Base-by-base conservation (phyloP, 2,329 filamentous ascomycete genomes). In the Colletotrichum karsti region DNA sequence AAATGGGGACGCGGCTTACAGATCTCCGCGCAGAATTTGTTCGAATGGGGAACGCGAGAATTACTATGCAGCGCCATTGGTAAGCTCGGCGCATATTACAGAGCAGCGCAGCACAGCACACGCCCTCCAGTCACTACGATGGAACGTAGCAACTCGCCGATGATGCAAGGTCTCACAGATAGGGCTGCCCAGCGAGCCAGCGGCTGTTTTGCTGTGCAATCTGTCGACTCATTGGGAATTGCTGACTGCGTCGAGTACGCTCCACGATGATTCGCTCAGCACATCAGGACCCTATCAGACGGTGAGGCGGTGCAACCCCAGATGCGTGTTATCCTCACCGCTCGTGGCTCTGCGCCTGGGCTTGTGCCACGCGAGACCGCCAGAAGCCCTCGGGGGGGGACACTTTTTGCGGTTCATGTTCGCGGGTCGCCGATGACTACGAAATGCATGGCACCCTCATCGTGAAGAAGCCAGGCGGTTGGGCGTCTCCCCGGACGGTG, bases 281-380 rank as follows among this genome's bases (percentile, higher is more conserved):
- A 44, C 46, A 24, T 30, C 35, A 18, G 13, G 12, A 20, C 35
- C 58, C 51, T 63, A 33, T 67, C 44, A 26, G 44, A 22, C 20
- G 28, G 9, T 53, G 53, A 59, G 54, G 28, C 60, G 42, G 65
- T 41, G 37, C 65, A 53, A 61, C 55, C 55, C 54, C 42, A 53
- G 26, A 24, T 54, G 48, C 46, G 35, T 54, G 58, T 62, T 64
- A 59, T 58, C 53, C 53, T 64, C 60, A 67, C 65, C 60, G 65
- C 65, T 48, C 37, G 44, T 64, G 65, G 60, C 60, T 58, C 15
- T 55, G 50, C 48, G 46, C 35, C 28, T 15, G 20, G 41, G 46
- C n/a, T 56, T 46, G 56, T 58, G 42, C 56, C 33, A 61, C 48
- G 37, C 18, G 13, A 10, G 8, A 13, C 12, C 53, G 22, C n/a